Evolutionary conservation across 1,284 basidiomycete species (phyloP), one percentile per base, ranked within the genome.

Genomic region (Fereydounia khargensis): DNA sequence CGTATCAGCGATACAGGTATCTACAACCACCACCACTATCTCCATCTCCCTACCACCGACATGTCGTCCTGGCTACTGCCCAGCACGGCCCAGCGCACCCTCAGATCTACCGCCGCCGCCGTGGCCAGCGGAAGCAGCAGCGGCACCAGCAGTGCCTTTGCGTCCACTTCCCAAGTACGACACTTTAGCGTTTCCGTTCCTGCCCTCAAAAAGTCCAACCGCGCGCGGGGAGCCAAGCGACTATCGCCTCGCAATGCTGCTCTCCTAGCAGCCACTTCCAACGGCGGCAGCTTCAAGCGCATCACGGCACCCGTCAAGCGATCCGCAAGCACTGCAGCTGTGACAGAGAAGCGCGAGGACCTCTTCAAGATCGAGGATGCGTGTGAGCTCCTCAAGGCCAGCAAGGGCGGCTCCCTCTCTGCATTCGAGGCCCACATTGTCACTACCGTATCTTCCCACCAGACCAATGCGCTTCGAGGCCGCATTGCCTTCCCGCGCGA

Each of bases 341-440:
- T n/a, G n/a, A n/a, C 51, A 10, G 47, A 40, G 4, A 51, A 60
- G 33, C 47, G 57, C 33, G 57, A 60, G 36, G 55, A 50, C 11
- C 39, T 61, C 27, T 39, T 57, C 23, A 57, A 49, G 3, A 49
- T 62, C 39, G 59, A 62, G 16, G 49, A 57, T 39, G 59, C 59
- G 3, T 57, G 53, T 39, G 54, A 57, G 25, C 36, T 53, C 40
- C 46, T 62, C 14, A 42, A 51, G 18, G 52, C 45, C 17, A 43
- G 42, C 24, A 28, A 42, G 31, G 44, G 39, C 31, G 51, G 70
- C 22, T 69, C 71, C 1, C 47, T 49, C 36, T 65, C 66, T 28
- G 70, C 71, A 9, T 74, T 65, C 44, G 73, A 75, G 39, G 39
- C 74, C 14, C 70, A 75, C 51, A 65, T 75, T 33, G 67, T 68